Base-by-base conservation (phyloP, 805 yeast genomes). In the Wickerhamomyces queroliae region DNA sequence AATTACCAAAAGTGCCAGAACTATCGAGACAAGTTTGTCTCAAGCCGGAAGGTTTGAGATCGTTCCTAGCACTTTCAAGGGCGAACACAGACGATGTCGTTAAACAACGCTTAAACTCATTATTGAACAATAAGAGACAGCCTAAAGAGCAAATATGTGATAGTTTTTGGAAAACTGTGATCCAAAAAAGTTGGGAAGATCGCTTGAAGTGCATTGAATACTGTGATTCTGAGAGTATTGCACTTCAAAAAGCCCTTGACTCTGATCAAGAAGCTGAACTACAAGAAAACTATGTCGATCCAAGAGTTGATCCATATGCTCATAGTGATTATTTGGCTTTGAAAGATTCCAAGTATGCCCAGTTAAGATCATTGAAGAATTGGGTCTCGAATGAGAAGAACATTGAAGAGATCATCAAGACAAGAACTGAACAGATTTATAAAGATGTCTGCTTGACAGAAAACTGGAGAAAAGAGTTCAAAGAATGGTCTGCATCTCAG, bases 221-320 rank as follows among this genome's bases (percentile, higher is more conserved):
- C 44, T 76, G 81, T 47, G 52, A 59, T 7, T 21, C 42, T 3
- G 68, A 64, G 45, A 55, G 62, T 7, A 39, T 43, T 2, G 36
- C 43, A 7, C 45, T 67, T 57, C 52, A 59, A 34, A 19, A 36
- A 2, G 69, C 65, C 23, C 45, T 63, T 3, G 59, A 62, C 16
- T 42, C 46, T 1, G 46, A 55, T 30, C 38, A 44, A 34, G 46
- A 45, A 41, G 41, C 43, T 22, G 37, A 50, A 17, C 19, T 36
- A 33, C 12, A 58, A 42, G 33, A 57, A 39, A 34, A 52, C 41
- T 46, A 46, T 45, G 46, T 56, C 31, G 58, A 59, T 23, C 50
- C 59, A 5, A 54, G 75, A 22, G 46, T 70, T 5, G 79, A 76
- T 48, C 80, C 82, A 1, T 76, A 76, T 46, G 74, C 73, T 4